Base-by-base conservation (phyloP, 306 rosid genomes). In the Castanea crenata region DNA sequence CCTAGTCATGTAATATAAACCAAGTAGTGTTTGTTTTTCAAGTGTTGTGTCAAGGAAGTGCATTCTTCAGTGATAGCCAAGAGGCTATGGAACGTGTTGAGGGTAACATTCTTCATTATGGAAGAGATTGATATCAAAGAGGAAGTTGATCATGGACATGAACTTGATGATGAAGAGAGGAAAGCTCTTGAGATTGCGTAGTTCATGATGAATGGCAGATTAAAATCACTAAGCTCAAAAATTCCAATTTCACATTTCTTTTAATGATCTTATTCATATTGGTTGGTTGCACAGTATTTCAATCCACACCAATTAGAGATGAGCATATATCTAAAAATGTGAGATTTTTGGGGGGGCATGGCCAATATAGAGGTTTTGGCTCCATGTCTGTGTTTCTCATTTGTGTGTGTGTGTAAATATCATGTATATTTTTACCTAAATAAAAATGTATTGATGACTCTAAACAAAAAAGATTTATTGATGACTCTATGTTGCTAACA, bases 91-190 rank as follows among this genome's bases (percentile, higher is more conserved):
- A 86, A 84, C 27, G 82, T 88, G 72, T 31, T 86, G 29, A 88
- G 89, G 76, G 72, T 84, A 71, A 46, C 88, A 11, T 85, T 74
- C 83, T 80, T 86, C 59, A 88, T 88, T 88, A 73, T 84, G 88
- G 75, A 88, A 86, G 68, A 88, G 89, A 32, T 5, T 86, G 6
- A 46, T 88, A 38, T 88, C 92, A 20, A 86, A 84, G 82, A 81
- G 89, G 68, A 88, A 85, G 81, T 65, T 88, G 84, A 79, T 88
- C 16, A 77, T 88, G 86, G 88, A 86, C 82, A 79, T 84, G 85
- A 88, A 86, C 55, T 20, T 86, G 67, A 88, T 83, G 89, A 78
- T 88, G 76, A 88, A 88, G 81, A 83, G 85, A 85, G 89, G 89
- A 57, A 88, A 79, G 44, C n/a, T 86, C 4, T 80, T 83, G 44